Evolutionary conservation across 345 rosid species (phyloP).

Genomic region (Raphanus sativus): DNA sequence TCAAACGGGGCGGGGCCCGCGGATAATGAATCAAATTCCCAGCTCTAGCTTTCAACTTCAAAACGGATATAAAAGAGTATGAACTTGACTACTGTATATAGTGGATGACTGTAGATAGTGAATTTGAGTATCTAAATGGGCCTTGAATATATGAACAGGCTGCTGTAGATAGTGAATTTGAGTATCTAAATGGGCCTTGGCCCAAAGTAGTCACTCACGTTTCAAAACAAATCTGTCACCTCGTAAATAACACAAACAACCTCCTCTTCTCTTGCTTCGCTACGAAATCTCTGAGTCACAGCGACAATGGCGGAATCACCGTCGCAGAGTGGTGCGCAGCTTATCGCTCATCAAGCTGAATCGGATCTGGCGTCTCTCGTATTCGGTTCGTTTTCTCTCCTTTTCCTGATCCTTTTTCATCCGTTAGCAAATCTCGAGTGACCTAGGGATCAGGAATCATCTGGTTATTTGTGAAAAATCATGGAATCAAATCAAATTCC

Average conservation of each 20-base stretch:
- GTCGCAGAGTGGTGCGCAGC: constrained; percentile 40
- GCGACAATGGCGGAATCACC: constrained; percentile 58
- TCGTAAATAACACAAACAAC: background rate
- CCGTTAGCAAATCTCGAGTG: background rate
- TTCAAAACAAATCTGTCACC: constrained; percentile 13
- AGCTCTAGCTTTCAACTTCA: no score
- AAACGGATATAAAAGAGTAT: no score
- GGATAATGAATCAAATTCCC: no score
- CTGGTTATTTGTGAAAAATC: background rate
- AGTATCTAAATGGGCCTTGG: background rate
- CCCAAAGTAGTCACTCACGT: background rate
- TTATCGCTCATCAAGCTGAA: constrained; percentile 42
- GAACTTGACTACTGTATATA: no score
- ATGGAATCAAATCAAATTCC: background rate
- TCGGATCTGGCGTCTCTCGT: constrained; percentile 68
- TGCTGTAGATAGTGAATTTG: background rate
- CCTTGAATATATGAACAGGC: no score
- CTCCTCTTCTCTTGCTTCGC: background rate
- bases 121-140: no score
- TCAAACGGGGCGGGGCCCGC: no score
- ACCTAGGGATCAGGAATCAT: background rate
- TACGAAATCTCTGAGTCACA: constrained; percentile 2
- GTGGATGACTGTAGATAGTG: no score
- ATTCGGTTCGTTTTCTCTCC: constrained; percentile 49
- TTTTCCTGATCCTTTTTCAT: background rate